Conservation (phyloP, 1,139 yeast species). For the Pneumocystis canis region DNA sequence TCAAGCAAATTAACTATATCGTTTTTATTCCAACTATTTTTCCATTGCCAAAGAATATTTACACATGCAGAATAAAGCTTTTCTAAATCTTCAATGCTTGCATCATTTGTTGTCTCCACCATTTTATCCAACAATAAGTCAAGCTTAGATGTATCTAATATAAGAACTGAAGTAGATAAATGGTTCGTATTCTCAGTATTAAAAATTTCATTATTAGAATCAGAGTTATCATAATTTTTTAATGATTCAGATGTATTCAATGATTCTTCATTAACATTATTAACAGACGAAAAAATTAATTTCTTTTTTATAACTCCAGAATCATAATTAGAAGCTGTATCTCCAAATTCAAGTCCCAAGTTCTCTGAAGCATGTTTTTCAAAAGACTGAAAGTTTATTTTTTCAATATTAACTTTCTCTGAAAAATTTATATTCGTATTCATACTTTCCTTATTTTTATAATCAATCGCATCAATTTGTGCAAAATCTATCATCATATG, state of each 20-base stretch:
- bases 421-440: background rate
- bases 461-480: conserved; percentile 1
- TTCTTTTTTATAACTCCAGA: background rate
- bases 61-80: conserved; percentile 55
- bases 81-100: conserved; percentile 60
- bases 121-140: conserved; percentile 23
- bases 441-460: background rate
- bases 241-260: background rate
- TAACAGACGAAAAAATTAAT: background rate
- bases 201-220: background rate
- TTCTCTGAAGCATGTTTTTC: background rate
- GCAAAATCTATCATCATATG: background rate
- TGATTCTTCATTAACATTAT: background rate
- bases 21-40: conserved; percentile 54
- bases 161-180: conserved; percentile 17
- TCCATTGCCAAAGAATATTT: conserved; percentile 60
- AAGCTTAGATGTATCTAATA: conserved; percentile 26
- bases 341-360: background rate
- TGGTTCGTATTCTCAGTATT: background rate
- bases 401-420: background rate
- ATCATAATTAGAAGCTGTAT: background rate
- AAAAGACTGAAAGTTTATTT: background rate
- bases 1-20: conserved; percentile 12
- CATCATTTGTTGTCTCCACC: conserved; percentile 32
- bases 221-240: background rate